Percentiles rank a stretch among this genome's conserved stretches.
These are phyloP conservation scores for Eucalyptus paniculata DNA, from an alignment of 345 rosid genomes.

Conservation along the genomic window DNA sequence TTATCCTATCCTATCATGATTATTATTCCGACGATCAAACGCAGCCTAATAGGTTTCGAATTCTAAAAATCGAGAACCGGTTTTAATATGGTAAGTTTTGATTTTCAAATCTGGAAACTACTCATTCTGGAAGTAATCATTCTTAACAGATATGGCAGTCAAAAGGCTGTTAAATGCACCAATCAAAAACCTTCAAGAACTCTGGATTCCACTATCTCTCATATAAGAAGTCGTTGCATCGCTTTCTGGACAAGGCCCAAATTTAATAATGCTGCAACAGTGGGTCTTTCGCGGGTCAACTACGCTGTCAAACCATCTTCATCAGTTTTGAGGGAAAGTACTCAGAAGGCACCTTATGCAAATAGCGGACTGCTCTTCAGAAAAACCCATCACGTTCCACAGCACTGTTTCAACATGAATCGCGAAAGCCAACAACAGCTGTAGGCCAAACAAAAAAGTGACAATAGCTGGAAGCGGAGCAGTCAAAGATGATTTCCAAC, in stretches of 20 bases:
- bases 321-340: background rate
- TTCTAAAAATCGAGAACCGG: background rate
- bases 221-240: background rate
- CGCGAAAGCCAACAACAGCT: background rate
- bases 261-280: background rate
- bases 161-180: background rate
- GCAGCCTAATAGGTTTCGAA: background rate
- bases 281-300: background rate
- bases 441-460: background rate
- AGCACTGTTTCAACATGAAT: background rate
- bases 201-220: background rate
- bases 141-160: background rate
- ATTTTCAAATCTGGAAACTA: background rate
- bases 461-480: background rate
- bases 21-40: too few species aligned
- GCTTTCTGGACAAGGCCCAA: background rate
- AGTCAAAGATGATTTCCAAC: background rate
- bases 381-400: background rate
- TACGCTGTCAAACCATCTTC: background rate
- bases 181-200: background rate
- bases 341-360: background rate
- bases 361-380: background rate
- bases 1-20: too few species aligned
- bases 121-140: background rate
- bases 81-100: background rate